Evolutionary conservation across 2,329 filamentous ascomycete genomes (phyloP), one percentile per base, ranked within the genome.

Genomic region (Fusarium nematophilum): DNA sequence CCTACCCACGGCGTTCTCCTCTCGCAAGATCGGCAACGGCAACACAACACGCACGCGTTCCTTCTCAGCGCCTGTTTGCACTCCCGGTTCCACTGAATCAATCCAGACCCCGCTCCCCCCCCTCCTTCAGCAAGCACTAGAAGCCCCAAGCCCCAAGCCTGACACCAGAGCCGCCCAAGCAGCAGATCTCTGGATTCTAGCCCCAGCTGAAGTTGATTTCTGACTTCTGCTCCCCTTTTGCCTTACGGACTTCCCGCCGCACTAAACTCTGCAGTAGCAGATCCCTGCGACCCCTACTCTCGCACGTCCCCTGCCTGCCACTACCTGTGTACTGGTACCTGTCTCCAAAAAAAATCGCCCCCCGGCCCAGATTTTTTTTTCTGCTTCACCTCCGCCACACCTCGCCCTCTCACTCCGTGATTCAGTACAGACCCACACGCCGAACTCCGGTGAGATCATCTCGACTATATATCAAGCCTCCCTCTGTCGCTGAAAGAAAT

Each of bases 191-290:
- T 57, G 31, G 42, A 57, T 59, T 46, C 49, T 38, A 64, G 60
- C 60, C 60, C 57, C 52, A 63, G 60, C 60, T 63, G 60, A 64
- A 43, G 49, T 54, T 4, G 39, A 36, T 57, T 47, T 58, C 50
- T 50, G 55, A 62, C 66, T 37, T 48, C 36, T 57, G n/a, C n/a
- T n/a, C n/a, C n/a, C n/a, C n/a, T n/a, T n/a, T 68, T 40, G 60
- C 55, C 62, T 65, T 67, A 60, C 67, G 67, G 69, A 66, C 69
- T 58, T 71, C 66, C 69, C 69, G 69, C 69, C 57, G 53, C 69
- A 62, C 69, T 71, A 71, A 60, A 52, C 46, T 55, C 54, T 70
- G 62, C 69, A 69, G 65, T 65, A 61, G 56, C 56, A 61, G 62
- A 59, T 58, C 54, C 57, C 47, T 57, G 59, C 53, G 38, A 51